These are phyloP conservation scores for Mucor piriformis DNA, from an alignment of 371 early-diverging fungal species.

Conservation along the genomic window DNA sequence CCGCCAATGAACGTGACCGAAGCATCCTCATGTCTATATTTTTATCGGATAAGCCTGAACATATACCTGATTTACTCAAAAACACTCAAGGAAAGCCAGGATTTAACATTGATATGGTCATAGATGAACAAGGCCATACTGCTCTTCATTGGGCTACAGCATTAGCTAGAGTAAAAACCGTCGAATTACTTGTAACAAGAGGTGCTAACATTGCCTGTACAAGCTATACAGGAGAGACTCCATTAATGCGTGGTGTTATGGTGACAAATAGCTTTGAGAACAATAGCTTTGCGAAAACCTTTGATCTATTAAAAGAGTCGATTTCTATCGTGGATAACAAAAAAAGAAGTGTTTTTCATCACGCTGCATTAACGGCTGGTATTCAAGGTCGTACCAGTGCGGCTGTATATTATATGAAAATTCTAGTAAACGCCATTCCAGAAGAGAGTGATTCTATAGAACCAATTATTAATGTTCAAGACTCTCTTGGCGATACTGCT, in stretches of 20 bases:
- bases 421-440: slow-evolving; percentile 42
- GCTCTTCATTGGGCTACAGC: slow-evolving; percentile 88
- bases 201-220: slow-evolving; percentile 66
- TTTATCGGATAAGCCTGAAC: slow-evolving; percentile 62
- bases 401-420: slow-evolving; percentile 77
- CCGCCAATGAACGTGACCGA: slow-evolving; percentile 58
- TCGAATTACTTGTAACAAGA: slow-evolving; percentile 65
- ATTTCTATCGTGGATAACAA: slow-evolving; percentile 70
- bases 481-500: slow-evolving; percentile 28
- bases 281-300: slow-evolving; percentile 73
- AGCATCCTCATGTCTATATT: slow-evolving; percentile 76
- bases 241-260: slow-evolving; percentile 84
- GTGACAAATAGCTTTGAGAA: slow-evolving; percentile 85
- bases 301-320: slow-evolving; percentile 70
- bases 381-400: slow-evolving; percentile 66
- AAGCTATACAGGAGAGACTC: slow-evolving; percentile 80
- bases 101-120: slow-evolving; percentile 69
- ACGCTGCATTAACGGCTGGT: slow-evolving; percentile 72
- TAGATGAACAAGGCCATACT: slow-evolving; percentile 85
- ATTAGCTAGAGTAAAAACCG: slow-evolving; percentile 70
- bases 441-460: not conserved
- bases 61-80: slow-evolving; percentile 60
- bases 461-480: slow-evolving; percentile 8
- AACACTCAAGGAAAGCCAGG: slow-evolving; percentile 41
- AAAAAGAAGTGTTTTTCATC: slow-evolving; percentile 85